These are phyloP conservation scores for Exophiala oligosperma DNA, from an alignment of 2,329 filamentous ascomycete genomes.

Conservation along the genomic window DNA sequence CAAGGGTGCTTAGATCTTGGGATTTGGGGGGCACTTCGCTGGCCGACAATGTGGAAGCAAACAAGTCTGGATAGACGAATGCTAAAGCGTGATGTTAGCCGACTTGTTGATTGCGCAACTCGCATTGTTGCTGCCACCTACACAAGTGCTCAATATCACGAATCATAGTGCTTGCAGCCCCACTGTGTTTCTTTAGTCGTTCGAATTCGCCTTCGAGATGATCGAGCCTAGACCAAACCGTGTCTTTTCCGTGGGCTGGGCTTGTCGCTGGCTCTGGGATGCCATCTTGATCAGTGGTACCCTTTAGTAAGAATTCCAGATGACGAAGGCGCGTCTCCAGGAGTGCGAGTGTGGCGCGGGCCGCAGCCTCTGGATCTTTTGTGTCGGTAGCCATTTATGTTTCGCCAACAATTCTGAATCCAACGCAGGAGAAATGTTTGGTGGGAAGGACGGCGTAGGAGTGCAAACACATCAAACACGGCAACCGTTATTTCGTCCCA, in stretches of 20 bases:
- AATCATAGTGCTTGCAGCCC: conserved; percentile 31
- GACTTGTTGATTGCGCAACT: background rate
- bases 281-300: conserved; percentile 42
- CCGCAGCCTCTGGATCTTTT: conserved; percentile 18
- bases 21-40: conserved; percentile 6
- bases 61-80: conserved; percentile 17
- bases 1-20: conserved; percentile 32
- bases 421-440: background rate
- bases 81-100: conserved; percentile 6
- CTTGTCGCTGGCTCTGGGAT: conserved; percentile 36
- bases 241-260: conserved; percentile 39
- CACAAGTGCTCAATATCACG: conserved; percentile 45
- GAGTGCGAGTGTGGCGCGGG: conserved; percentile 30
- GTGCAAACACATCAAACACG: background rate
- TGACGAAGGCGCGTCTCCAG: conserved; percentile 46
- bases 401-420: background rate
- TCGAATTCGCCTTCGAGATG: conserved; percentile 40
- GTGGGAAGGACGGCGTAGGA: background rate
- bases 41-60: conserved; percentile 12
- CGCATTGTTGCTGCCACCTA: conserved; percentile 27
- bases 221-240: conserved; percentile 41
- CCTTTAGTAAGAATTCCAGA: conserved; percentile 47
- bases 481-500: background rate
- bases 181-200: conserved; percentile 38
- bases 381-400: conserved; percentile 10